A percentile compares a stretch with the other conserved stretches of the same genome.
These are phyloP conservation scores for Polytrichum commune DNA, from an alignment of 225 moss, liverwort and hornwort species.

Conservation along the genomic window DNA sequence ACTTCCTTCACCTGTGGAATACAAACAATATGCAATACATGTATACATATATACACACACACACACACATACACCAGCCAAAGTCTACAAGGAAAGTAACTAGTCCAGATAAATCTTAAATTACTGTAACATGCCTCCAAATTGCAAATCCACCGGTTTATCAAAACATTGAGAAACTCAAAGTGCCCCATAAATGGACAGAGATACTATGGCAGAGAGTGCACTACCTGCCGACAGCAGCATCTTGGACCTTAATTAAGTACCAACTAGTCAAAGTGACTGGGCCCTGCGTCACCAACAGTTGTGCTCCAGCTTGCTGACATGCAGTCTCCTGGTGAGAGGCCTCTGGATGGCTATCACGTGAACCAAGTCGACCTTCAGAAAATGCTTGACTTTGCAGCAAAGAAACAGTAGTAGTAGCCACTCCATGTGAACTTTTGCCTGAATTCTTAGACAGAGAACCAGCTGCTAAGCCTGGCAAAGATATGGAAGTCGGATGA, in stretches of 20 bases:
- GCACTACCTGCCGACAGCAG: conserved; percentile 40
- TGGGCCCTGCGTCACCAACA: conserved; percentile 53
- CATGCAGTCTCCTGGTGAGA: conserved; percentile 41
- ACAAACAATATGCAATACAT: too few relatives aligned
- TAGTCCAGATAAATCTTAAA: too few relatives aligned
- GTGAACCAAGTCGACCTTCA: conserved; percentile 24
- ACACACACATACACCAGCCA: too few relatives aligned
- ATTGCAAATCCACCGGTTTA: too few relatives aligned
- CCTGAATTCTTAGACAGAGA: conserved; percentile 23
- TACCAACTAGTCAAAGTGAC: conserved; percentile 51
- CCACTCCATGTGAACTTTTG: conserved; percentile 25
- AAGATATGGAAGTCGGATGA: conserved; percentile 15
- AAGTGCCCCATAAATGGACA: too few relatives aligned
- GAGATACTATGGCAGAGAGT: not conserved
- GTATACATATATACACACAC: too few relatives aligned
- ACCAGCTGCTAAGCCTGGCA: conserved; percentile 34
- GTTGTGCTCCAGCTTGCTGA: conserved; percentile 34
- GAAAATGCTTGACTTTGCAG: conserved; percentile 33
- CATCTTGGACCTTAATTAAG: conserved; percentile 42
- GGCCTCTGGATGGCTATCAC: conserved; percentile 33
- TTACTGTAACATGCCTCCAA: too few relatives aligned
- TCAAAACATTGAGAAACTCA: too few relatives aligned
- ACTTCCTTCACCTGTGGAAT: too few relatives aligned
- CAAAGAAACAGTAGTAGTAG: conserved; percentile 24
- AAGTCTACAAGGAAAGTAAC: too few relatives aligned